These are phyloP conservation scores for Sclerotinia spermophila DNA, from an alignment of 2,329 filamentous ascomycete genomes.

Conservation along the genomic window DNA sequence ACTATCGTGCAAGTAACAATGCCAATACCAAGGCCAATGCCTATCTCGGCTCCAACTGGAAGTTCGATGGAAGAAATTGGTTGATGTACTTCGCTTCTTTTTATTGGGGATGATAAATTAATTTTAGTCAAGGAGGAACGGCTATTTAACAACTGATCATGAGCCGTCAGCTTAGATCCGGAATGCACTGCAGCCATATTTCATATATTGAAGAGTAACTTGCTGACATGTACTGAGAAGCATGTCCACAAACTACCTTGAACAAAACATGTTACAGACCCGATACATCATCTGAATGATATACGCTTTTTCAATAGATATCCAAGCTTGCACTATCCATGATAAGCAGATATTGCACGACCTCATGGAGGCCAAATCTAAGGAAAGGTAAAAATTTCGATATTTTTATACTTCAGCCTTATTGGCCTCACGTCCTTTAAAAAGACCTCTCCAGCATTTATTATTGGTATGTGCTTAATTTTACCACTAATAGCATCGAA, in stretches of 20 bases:
- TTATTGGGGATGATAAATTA: not conserved
- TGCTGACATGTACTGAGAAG: not conserved
- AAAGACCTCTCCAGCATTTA: not conserved
- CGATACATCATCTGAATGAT: not conserved
- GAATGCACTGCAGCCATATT: not conserved
- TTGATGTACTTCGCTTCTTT: not conserved
- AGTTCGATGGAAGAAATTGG: not conserved
- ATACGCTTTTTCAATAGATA: not conserved
- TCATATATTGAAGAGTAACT: not conserved
- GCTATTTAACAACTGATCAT: not conserved
- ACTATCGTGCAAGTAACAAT: not conserved
- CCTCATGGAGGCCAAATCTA: not conserved
- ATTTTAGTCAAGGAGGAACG: not conserved
- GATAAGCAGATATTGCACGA: not conserved
- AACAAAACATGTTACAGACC: not conserved
- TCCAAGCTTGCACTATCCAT: not conserved
- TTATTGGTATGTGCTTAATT: not conserved
- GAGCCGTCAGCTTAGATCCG: not conserved
- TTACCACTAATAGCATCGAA: not conserved
- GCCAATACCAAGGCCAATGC: not conserved
- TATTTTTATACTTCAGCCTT: slow-evolving; percentile 1
- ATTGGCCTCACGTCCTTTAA: not conserved
- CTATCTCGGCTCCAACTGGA: not conserved
- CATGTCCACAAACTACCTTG: not conserved
- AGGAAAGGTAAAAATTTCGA: not conserved